Conservation (phyloP, 306 rosid species). For the Ormosia semicastrata region DNA sequence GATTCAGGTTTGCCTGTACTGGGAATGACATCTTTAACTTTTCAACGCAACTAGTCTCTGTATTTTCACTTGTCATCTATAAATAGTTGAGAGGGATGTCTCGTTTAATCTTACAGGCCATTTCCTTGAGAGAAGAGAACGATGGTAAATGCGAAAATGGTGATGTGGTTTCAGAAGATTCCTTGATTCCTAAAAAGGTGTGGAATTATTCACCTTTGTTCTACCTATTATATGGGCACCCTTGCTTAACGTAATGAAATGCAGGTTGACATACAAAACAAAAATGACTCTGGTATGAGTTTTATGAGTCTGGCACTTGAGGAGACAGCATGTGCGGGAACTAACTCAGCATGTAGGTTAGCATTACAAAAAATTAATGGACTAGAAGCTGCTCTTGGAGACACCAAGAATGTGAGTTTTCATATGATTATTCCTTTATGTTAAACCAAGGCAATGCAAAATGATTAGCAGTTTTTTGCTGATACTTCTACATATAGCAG, state of each 20-base stretch:
- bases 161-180: constrained; percentile 25
- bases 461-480: not conserved
- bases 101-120: constrained; percentile 45
- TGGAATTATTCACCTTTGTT: not conserved
- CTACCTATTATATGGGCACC: not conserved
- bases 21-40: not conserved
- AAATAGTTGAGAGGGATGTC: not conserved
- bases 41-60: not conserved
- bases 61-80: not conserved
- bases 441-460: not conserved
- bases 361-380: constrained; percentile 49
- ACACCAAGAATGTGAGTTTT: constrained; percentile 57
- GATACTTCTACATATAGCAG: constrained; percentile 38
- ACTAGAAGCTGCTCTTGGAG: constrained; percentile 61
- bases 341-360: constrained; percentile 22
- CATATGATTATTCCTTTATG: not conserved
- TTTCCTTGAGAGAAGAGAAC: constrained; percentile 38
- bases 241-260: not conserved
- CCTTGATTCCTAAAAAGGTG: constrained; percentile 32
- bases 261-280: constrained; percentile 33
- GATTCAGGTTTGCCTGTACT: constrained; percentile 56
- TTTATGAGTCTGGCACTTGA: not conserved
- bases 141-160: constrained; percentile 19
- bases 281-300: not conserved
- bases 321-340: constrained; percentile 10